Conservation (phyloP, 345 rosid genomes). For the Kandelia obovata region DNA sequence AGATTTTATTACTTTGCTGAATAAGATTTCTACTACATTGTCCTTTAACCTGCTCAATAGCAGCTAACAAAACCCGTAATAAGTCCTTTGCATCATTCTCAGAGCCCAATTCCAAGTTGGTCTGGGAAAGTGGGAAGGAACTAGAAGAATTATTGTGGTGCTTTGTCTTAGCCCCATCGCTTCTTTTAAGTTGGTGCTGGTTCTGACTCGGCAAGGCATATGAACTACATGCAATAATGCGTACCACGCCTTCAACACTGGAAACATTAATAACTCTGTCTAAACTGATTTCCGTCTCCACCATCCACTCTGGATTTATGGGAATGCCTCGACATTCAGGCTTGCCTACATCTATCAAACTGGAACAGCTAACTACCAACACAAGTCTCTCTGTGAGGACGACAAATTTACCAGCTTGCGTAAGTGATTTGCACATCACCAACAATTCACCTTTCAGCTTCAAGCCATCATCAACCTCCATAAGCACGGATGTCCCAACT, state of each 20-base stretch:
- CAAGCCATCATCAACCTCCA: constrained; percentile 52
- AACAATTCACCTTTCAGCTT: constrained; percentile 60
- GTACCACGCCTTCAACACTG: constrained; percentile 46
- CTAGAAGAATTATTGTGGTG: constrained; percentile 49
- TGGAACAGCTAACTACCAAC: constrained; percentile 55
- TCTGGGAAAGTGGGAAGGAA: constrained; percentile 67
- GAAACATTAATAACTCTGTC: constrained; percentile 73
- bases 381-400: constrained; percentile 62
- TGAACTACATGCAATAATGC: constrained; percentile 75
- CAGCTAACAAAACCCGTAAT: constrained; percentile 45
- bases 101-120: constrained; percentile 58
- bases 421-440: constrained; percentile 69
- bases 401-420: constrained; percentile 60
- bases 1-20: constrained; percentile 39
- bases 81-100: constrained; percentile 50
- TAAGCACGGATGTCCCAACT: constrained; percentile 66
- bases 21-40: constrained; percentile 51
- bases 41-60: constrained; percentile 61
- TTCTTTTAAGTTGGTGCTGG: constrained; percentile 45
- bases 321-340: constrained; percentile 73
- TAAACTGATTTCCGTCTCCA: constrained; percentile 65
- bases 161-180: constrained; percentile 42
- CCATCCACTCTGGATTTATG: constrained; percentile 58
- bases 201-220: constrained; percentile 55
- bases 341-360: constrained; percentile 55